Conservation (phyloP, 2,329 filamentous ascomycete genomes). For the Phialophora chinensis region DNA sequence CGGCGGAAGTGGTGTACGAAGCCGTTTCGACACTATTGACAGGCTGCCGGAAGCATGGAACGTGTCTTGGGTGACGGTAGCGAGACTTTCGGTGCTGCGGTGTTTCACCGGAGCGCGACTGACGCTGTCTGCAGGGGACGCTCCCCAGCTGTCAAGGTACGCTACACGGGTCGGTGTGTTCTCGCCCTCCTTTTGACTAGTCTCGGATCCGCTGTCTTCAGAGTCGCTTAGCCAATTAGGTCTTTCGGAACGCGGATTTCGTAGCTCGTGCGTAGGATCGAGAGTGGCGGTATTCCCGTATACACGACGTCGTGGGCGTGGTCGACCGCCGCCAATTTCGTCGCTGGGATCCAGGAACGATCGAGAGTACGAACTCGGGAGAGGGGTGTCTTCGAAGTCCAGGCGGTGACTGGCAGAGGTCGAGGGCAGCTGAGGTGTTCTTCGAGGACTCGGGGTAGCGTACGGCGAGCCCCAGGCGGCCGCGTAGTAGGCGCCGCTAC, state of each 20-base stretch:
- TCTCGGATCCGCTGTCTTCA: conserved; percentile 72
- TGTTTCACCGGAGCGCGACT: conserved; percentile 15
- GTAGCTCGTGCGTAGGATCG: conserved; percentile 14
- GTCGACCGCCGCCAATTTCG: conserved; percentile 5
- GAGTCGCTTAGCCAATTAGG: conserved; percentile 83
- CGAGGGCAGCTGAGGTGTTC: conserved; percentile 46
- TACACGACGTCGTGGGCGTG: conserved; percentile 7
- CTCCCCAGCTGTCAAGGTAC: conserved; percentile 32
- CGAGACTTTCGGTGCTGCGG: conserved; percentile 34
- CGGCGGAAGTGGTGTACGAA: conserved; percentile 16
- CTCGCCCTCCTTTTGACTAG: conserved; percentile 61
- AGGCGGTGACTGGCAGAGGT: conserved; percentile 49
- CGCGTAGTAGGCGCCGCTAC: conserved; percentile 66
- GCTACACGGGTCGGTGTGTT: conserved; percentile 33
- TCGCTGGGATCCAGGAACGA: conserved; percentile 1
- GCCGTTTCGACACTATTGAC: conserved; percentile 19
- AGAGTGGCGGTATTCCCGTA: conserved; percentile 4
- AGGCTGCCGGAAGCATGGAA: conserved; percentile 36
- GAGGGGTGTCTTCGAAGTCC: conserved; percentile 48
- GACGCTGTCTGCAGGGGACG: conserved; percentile 19
- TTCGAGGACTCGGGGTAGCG: conserved; percentile 63
- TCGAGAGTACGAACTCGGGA: conserved; percentile 9
- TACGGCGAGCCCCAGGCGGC: conserved; percentile 94
- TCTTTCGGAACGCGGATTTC: conserved; percentile 60
- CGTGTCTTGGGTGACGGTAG: conserved; percentile 38